phyloP scores from a whole-genome alignment of 805 yeast species.

The Metschnikowia santaceciliae region DNA sequence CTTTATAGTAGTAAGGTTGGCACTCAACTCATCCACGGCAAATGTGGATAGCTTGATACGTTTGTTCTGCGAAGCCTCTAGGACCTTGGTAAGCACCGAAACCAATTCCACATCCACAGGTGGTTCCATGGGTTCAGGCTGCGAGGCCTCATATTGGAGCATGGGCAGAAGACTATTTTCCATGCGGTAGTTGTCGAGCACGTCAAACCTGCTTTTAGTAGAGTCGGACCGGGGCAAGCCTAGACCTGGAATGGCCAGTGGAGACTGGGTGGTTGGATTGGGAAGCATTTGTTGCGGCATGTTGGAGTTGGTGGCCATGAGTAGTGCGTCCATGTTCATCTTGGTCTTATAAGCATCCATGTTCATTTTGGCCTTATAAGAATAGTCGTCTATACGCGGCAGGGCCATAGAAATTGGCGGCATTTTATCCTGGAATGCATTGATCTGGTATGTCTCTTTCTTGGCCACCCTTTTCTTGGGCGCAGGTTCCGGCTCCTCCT shows the following conservation, averaged over 20 bases:
- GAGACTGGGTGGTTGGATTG: not conserved
- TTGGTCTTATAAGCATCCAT: not conserved
- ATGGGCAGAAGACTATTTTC: slow-evolving; percentile 1
- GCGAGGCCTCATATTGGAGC: not conserved
- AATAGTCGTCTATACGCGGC: not conserved
- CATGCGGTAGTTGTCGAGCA: not conserved
- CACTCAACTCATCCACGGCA: slow-evolving; percentile 26
- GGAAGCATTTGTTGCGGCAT: not conserved
- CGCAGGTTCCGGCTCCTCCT: not conserved
- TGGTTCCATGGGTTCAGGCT: not conserved
- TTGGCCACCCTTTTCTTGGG: not conserved
- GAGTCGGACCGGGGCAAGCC: not conserved
- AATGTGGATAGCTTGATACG: slow-evolving; percentile 17
- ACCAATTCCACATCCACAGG: slow-evolving; percentile 14
- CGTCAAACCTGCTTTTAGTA: not conserved
- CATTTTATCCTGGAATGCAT: slow-evolving; percentile 10
- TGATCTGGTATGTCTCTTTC: not conserved
- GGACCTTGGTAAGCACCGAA: slow-evolving; percentile 14
- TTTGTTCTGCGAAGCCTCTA: slow-evolving; percentile 20
- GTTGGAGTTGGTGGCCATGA: slow-evolving; percentile 2
- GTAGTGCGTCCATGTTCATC: slow-evolving; percentile 1
- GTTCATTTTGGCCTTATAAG: not conserved
- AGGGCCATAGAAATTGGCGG: slow-evolving; percentile 11
- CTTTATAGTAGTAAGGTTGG: slow-evolving; percentile 19
- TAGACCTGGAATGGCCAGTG: not conserved